Evolutionary conservation across 2,329 filamentous ascomycete species (phyloP).

Genomic region (Xylaria arbuscula): DNA sequence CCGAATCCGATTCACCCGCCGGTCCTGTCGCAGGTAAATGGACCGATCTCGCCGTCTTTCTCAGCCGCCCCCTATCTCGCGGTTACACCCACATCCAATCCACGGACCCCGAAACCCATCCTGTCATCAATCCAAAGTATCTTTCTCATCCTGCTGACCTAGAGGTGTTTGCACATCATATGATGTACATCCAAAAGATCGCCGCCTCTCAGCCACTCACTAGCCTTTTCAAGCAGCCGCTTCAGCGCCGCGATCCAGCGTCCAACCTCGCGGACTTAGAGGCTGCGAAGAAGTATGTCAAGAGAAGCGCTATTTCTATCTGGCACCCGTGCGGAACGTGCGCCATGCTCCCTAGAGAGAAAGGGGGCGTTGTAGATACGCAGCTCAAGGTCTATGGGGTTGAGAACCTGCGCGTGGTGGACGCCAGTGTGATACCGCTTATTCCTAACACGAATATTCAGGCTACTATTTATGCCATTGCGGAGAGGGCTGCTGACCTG

Average conservation of each 20-base stretch:
- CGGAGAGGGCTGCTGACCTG: constrained; percentile 5
- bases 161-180: constrained; percentile 7
- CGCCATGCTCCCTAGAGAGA: constrained; percentile 14
- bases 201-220: neutral
- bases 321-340: constrained; percentile 7
- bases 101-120: neutral
- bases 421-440: neutral
- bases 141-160: constrained; percentile 2
- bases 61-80: neutral
- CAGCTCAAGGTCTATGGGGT: neutral
- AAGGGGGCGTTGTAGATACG: constrained; percentile 11
- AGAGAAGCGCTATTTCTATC: neutral
- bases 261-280: neutral
- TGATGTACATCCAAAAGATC: neutral
- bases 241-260: neutral
- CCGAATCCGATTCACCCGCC: neutral
- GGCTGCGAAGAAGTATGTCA: constrained; percentile 6
- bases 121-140: neutral
- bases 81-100: neutral
- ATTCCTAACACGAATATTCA: neutral
- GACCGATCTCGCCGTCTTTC: neutral
- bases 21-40: neutral
- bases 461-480: constrained; percentile 2
- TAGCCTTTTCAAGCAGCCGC: constrained; percentile 1
- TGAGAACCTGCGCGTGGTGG: neutral